Conservation (phyloP, 2,329 filamentous ascomycete species). For the Penicillium sp. region DNA sequence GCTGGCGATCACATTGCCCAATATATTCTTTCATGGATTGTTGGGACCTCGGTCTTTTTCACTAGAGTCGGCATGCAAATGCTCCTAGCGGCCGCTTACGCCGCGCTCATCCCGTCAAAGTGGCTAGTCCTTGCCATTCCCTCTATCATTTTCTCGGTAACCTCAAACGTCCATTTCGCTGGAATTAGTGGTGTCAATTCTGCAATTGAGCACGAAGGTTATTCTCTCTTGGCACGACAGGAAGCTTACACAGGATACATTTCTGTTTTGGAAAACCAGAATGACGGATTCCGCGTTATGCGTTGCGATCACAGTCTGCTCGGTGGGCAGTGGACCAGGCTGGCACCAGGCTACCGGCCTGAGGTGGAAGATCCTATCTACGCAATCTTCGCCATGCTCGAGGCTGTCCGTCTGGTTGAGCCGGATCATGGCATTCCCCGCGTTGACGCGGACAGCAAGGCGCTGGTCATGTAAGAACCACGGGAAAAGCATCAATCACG, state of each 20-base stretch:
- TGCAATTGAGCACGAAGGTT: slow-evolving; percentile 65
- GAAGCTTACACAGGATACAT: slow-evolving; percentile 92
- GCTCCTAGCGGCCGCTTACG: slow-evolving; percentile 63
- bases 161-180: slow-evolving; percentile 72
- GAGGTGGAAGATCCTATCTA: slow-evolving; percentile 82
- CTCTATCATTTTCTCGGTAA: slow-evolving; percentile 62
- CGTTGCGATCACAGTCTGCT: slow-evolving; percentile 92
- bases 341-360: slow-evolving; percentile 51
- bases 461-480: slow-evolving; percentile 74
- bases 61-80: slow-evolving; percentile 73
- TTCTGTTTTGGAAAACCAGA: slow-evolving; percentile 76
- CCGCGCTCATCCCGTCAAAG: slow-evolving; percentile 67
- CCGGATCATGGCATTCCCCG: slow-evolving; percentile 41
- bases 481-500: not conserved
- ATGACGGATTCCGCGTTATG: slow-evolving; percentile 74
- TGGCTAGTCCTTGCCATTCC: slow-evolving; percentile 67
- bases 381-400: slow-evolving; percentile 91
- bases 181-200: slow-evolving; percentile 65
- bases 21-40: slow-evolving; percentile 47
- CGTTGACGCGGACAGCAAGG: slow-evolving; percentile 68
- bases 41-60: slow-evolving; percentile 64
- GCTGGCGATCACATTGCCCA: slow-evolving; percentile 45
- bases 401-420: slow-evolving; percentile 81
- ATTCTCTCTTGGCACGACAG: slow-evolving; percentile 72
- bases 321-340: slow-evolving; percentile 80